Evolutionary conservation across 192 early-diverging fungal genomes (phyloP).

Genomic region (Rhizophagus prolifer): DNA sequence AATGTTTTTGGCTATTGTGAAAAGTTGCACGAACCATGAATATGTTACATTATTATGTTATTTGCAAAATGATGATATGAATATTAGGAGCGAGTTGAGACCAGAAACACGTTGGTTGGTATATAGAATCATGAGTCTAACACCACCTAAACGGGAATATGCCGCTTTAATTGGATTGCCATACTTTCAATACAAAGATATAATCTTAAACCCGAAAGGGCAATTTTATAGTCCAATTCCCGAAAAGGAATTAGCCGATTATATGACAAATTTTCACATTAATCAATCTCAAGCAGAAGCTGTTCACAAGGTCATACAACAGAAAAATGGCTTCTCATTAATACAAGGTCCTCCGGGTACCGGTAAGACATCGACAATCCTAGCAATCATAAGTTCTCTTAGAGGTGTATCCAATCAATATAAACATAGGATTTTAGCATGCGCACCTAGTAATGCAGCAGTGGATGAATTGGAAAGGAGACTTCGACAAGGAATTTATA

Average conservation of each 20-base stretch:
- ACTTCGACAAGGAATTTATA: slow-evolving; percentile 71
- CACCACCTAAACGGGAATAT: slow-evolving; percentile 83
- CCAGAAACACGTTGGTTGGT: slow-evolving; percentile 47
- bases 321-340: slow-evolving; percentile 76
- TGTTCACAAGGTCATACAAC: slow-evolving; percentile 63
- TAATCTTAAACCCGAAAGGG: slow-evolving; percentile 63
- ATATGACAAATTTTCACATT: slow-evolving; percentile 68
- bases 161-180: slow-evolving; percentile 66
- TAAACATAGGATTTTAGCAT: slow-evolving; percentile 66
- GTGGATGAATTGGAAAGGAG: slow-evolving; percentile 94
- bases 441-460: slow-evolving; percentile 95
- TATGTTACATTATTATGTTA: slow-evolving; percentile 45
- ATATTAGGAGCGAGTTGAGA: slow-evolving; percentile 40
- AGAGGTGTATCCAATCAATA: slow-evolving; percentile 28
- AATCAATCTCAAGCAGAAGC: slow-evolving; percentile 92
- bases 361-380: slow-evolving; percentile 81
- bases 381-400: slow-evolving; percentile 75
- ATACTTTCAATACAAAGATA: slow-evolving; percentile 55
- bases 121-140: slow-evolving; percentile 56
- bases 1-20: slow-evolving; percentile 58
- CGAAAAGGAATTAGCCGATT: slow-evolving; percentile 39
- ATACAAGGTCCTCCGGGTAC: slow-evolving; percentile 82
- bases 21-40: slow-evolving; percentile 42
- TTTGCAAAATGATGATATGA: slow-evolving; percentile 47
- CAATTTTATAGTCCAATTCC: slow-evolving; percentile 32